Evolutionary conservation across 2,329 filamentous ascomycete species (phyloP).

Genomic region (Aspergillus amoenus): DNA sequence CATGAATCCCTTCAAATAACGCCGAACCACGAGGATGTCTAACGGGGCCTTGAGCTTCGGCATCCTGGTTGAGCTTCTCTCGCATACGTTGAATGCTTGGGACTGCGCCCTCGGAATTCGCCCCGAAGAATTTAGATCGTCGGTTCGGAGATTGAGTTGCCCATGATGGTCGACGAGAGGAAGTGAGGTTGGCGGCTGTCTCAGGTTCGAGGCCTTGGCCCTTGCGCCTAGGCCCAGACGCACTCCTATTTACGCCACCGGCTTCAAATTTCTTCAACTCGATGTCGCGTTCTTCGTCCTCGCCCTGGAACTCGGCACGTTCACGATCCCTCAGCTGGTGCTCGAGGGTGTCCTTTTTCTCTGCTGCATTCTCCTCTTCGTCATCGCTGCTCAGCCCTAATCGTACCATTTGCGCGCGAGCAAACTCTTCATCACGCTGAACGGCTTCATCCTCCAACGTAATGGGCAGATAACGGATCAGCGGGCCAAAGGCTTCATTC

Average conservation of each 20-base stretch:
- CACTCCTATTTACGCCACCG: slow-evolving; percentile 19
- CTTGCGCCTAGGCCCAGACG: slow-evolving; percentile 1
- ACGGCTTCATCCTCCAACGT: slow-evolving; percentile 95
- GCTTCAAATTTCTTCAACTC: slow-evolving; percentile 44
- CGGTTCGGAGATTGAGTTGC: slow-evolving; percentile 39
- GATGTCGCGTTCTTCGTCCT: slow-evolving; percentile 48
- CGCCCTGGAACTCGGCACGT: slow-evolving; percentile 37
- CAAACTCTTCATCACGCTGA: slow-evolving; percentile 84
- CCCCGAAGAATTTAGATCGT: slow-evolving; percentile 42
- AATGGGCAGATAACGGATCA: slow-evolving; percentile 87
- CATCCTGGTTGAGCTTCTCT: slow-evolving; percentile 50
- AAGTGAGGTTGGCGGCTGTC: slow-evolving; percentile 24
- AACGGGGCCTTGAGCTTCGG: slow-evolving; percentile 65
- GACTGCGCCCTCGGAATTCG: slow-evolving; percentile 31
- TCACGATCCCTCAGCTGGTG: slow-evolving; percentile 48
- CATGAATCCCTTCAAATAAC: slow-evolving; percentile 81
- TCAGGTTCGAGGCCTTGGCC: slow-evolving; percentile 15
- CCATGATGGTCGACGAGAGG: slow-evolving; percentile 43
- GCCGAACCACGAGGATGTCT: slow-evolving; percentile 68
- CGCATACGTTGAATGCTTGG: slow-evolving; percentile 35
- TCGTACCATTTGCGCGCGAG: slow-evolving; percentile 70
- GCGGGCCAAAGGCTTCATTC: slow-evolving; percentile 78
- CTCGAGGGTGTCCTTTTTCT: slow-evolving; percentile 46
- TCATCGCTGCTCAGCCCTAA: slow-evolving; percentile 57
- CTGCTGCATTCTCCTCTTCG: slow-evolving; percentile 25